Evolutionary conservation across 2,329 filamentous ascomycete genomes (phyloP), one percentile per base, ranked within the genome.

Genomic region (Thelonectria olida): DNA sequence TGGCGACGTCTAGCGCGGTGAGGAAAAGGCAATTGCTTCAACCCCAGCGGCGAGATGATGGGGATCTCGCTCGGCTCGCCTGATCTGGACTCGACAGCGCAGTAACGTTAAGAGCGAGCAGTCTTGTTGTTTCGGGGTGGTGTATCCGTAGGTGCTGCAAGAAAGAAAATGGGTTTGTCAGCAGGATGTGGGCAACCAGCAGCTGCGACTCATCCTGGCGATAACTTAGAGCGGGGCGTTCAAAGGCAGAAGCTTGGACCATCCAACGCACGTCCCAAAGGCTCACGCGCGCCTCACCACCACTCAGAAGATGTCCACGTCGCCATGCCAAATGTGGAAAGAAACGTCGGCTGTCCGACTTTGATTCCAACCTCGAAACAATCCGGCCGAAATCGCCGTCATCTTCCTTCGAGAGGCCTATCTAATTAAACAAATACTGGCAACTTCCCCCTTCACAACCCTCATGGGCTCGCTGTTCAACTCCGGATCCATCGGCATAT

Each of bases 121-220:
- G 28, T 22, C 22, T 19, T 28, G 27, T 22, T 25, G 51, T 31
- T 27, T 19, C 22, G n/a, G n/a, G n/a, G 23, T 25, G 22, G 44
- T 36, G 42, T 38, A 38, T 42, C 13, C 20, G 57, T 50, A 31
- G 45, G 39, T 61, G 39, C 44, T 50, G 54, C 58, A 57, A 55
- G 53, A 25, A 34, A 64, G 47, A 64, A 66, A 65, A 60, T 62
- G 47, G 69, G 65, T 72, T 72, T 72, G 69, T 72, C 69, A 72
- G 69, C 69, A 69, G 58, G 27, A 31, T 39, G 51, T 28, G 44
- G 42, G 34, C 23, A 58, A 54, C 50, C 50, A 59, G 20, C 25
- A 31, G 44, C 22, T 47, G 27, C 51, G 45, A 50, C 45, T 25
- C 47, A 20, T 50, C 48, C 39, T 23, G 36, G 31, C 44, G 15